Base-by-base conservation (phyloP, 2,329 filamentous ascomycete genomes). In the Aaosphaeria arxii region DNA sequence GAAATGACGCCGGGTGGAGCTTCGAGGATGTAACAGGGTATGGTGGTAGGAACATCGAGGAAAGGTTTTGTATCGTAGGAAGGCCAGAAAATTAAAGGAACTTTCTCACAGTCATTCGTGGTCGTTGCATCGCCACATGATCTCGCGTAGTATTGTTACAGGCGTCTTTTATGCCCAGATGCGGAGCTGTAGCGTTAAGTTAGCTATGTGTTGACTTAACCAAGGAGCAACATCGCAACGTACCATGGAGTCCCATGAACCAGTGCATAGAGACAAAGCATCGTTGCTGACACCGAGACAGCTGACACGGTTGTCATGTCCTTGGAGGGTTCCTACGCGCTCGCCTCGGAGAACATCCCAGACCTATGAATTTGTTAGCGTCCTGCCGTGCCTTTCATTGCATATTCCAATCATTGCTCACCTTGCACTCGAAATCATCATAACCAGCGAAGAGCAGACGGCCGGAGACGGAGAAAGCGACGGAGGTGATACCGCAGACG, bases 341-440 rank as follows among this genome's bases (percentile, higher is more conserved):
- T 99, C 94, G 55, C 92, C 94, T 58, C 94, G 88, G 48, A 95
- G 90, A 54, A 96, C 85, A 74, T 99, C 94, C 94, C 94, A 99
- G 52, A 97, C 94, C 92, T 97, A 53, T 30, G 44, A n/a, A 11
- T 48, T 31, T 30, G 47, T 64, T 52, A 64, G 57, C 43, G 39
- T 13, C 6, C 39, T 43, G 41, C 41, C 6, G 7, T 7, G 13
- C 29, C 30, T 30, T 30, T 42, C 33, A n/a, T 7, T 43, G 35
- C 32, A 43, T 41, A 31, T 11, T 13, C 24, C 6, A 43, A 58
- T 36, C 33, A 36, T 36, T 47, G 66, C 84, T 66, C 78, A 96
- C 92, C 87, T 97, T 99, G 91, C 94, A 99, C 76, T 99, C 94
- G 66, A 96, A 99, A 70, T 99, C 94, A 66, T 99, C 94, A 67